Evolutionary conservation across 2,329 filamentous ascomycete genomes (phyloP).

Genomic region (Aureobasidium sp.): DNA sequence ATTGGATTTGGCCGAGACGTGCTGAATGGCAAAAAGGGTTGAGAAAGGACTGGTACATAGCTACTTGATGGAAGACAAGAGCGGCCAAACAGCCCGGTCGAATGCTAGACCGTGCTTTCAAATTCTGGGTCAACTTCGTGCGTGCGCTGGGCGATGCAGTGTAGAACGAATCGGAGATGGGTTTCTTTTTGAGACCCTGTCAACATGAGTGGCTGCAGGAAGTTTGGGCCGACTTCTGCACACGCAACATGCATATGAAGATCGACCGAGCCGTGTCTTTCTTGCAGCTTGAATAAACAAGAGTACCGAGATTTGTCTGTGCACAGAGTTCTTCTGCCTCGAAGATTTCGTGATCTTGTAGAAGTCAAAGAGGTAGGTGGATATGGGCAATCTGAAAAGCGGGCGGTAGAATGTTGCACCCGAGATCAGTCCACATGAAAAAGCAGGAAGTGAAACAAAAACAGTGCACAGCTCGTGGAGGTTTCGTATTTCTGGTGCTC

Average conservation of each 20-base stretch:
- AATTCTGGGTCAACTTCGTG: background rate
- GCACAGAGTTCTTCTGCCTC: background rate
- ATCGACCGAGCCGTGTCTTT: slow-evolving; percentile 14
- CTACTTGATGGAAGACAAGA: background rate
- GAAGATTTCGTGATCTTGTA: background rate
- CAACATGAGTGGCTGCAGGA: slow-evolving; percentile 1
- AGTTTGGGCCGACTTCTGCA: slow-evolving; percentile 3
- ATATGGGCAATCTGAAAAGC: slow-evolving; percentile 5
- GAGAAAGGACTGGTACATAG: background rate
- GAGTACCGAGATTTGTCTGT: slow-evolving; percentile 13
- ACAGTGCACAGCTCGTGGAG: slow-evolving; percentile 9
- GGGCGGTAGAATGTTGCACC: slow-evolving; percentile 9
- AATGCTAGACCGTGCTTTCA: background rate
- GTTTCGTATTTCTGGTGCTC: slow-evolving; percentile 6
- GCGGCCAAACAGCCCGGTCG: background rate
- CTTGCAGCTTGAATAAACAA: slow-evolving; percentile 9
- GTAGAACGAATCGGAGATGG: background rate
- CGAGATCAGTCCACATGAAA: slow-evolving; percentile 3
- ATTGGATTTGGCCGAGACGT: background rate
- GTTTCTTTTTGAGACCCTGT: background rate
- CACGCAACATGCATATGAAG: slow-evolving; percentile 5
- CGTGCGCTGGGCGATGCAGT: background rate
- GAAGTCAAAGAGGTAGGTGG: background rate
- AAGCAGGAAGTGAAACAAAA: slow-evolving; percentile 13
- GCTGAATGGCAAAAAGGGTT: slow-evolving; percentile 2